Evolutionary conservation across 164 flowering plant species (phyloP).

Genomic region (Vitis riparia): DNA sequence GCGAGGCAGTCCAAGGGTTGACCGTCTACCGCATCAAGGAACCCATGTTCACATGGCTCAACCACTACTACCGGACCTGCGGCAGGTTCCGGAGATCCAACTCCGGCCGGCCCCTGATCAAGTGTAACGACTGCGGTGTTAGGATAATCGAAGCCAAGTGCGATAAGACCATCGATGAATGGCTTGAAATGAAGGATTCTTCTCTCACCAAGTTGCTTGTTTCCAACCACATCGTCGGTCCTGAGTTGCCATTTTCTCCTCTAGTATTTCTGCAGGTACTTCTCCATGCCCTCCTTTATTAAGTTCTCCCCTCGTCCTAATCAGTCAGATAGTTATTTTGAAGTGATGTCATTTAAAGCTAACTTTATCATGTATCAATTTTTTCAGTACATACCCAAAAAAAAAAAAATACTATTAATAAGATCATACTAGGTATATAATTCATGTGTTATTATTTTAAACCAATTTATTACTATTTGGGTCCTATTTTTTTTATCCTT

Average conservation of each 20-base stretch:
- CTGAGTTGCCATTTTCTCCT: conserved; percentile 62
- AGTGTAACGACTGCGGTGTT: conserved; percentile 77
- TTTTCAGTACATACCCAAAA: too few relatives aligned
- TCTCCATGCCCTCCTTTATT: background rate
- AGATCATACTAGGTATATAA: too few relatives aligned
- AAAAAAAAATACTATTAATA: too few relatives aligned
- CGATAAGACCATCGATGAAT: conserved; percentile 42
- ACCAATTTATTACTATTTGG: too few relatives aligned
- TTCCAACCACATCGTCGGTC: conserved; percentile 46
- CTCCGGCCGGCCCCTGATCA: conserved; percentile 53
- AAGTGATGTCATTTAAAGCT: too few relatives aligned
- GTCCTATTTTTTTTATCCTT: too few relatives aligned
- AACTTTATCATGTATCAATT: too few relatives aligned
- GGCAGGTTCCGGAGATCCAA: conserved; percentile 64
- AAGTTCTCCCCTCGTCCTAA: too few relatives aligned
- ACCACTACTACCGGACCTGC: conserved; percentile 17
- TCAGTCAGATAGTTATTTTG: too few relatives aligned
- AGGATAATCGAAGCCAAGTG: conserved; percentile 56
- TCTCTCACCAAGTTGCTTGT: conserved; percentile 28
- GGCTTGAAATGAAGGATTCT: conserved; percentile 29
- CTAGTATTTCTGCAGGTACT: conserved; percentile 62
- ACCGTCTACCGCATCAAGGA: conserved; percentile 36
- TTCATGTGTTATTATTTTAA: too few relatives aligned
- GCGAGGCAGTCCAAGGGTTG: conserved; percentile 33
- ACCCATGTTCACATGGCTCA: conserved; percentile 60